Conservation (phyloP, 768 basidiomycete genomes). For the Saitozyma sp. region DNA sequence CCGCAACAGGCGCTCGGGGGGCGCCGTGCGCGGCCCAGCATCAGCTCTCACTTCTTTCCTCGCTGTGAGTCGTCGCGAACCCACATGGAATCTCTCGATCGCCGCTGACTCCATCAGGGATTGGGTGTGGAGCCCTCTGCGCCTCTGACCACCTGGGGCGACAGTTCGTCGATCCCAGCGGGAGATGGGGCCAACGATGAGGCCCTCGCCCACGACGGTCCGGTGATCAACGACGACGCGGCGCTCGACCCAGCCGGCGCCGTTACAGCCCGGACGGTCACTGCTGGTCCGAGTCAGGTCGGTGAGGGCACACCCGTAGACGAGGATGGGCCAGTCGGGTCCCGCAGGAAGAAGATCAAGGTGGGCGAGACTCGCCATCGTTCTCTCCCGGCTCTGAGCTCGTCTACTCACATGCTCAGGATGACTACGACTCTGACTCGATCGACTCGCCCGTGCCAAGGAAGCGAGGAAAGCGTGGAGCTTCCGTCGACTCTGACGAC, state of each 20-base stretch:
- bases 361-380: no score
- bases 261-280: constrained; percentile 39
- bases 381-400: no score
- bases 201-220: constrained; percentile 27
- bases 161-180: constrained; percentile 22
- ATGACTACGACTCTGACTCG: constrained; percentile 9
- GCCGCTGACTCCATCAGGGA: constrained; percentile 24
- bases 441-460: constrained; percentile 18
- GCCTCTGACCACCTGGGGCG: constrained; percentile 39
- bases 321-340: background rate
- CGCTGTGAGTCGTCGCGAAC: constrained; percentile 34
- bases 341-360: no score
- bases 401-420: no score
- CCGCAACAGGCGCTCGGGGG: constrained; percentile 18
- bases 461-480: constrained; percentile 15
- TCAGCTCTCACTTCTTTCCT: constrained; percentile 52
- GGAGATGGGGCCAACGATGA: constrained; percentile 12
- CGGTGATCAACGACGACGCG: constrained; percentile 11
- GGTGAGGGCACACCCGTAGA: constrained; percentile 35
- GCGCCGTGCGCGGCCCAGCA: constrained; percentile 47
- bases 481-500: constrained; percentile 65
- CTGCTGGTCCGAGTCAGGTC: constrained; percentile 36
- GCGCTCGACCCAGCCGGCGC: constrained; percentile 40
- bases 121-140: constrained; percentile 43
- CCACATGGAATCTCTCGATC: background rate